Percentiles rank a stretch among this genome's conserved stretches.
These are phyloP conservation scores for Fusarium nematophilum DNA, from an alignment of 2,329 filamentous ascomycete genomes.

Conservation along the genomic window DNA sequence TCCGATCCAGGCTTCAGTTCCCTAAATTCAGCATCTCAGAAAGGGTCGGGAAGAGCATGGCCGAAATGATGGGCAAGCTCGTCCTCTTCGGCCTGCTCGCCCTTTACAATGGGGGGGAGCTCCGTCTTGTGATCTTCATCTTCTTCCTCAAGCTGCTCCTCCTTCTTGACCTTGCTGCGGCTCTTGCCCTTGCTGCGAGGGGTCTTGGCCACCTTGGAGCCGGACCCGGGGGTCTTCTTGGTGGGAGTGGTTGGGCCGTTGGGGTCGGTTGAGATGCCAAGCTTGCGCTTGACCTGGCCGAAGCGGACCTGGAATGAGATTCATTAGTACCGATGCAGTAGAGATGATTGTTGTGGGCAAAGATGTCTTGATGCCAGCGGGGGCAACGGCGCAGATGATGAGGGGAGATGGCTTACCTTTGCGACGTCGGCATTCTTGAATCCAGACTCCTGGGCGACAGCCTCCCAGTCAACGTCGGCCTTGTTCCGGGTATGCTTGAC, in stretches of 20 bases:
- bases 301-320: conserved; percentile 54
- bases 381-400: background rate
- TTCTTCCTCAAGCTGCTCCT: conserved; percentile 26
- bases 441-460: conserved; percentile 54
- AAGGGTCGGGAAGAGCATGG: conserved; percentile 10
- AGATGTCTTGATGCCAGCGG: background rate
- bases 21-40: conserved; percentile 2
- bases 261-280: conserved; percentile 50
- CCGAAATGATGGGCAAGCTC: background rate
- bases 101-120: conserved; percentile 15
- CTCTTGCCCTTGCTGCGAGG: conserved; percentile 40
- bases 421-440: conserved; percentile 61
- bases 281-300: conserved; percentile 61
- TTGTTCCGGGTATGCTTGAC: conserved; percentile 57
- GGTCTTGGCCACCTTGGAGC: conserved; percentile 47
- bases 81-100: conserved; percentile 24
- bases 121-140: conserved; percentile 29
- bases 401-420: conserved; percentile 49
- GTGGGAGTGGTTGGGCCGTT: conserved; percentile 22
- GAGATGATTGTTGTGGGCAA: background rate
- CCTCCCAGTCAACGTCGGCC: conserved; percentile 61
- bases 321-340: background rate
- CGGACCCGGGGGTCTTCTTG: conserved; percentile 39
- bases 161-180: conserved; percentile 39
- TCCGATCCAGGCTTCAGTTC: background rate